phyloP scores from a whole-genome alignment of 2,329 filamentous ascomycete genomes.

The Rutstroemia sydowiana region DNA sequence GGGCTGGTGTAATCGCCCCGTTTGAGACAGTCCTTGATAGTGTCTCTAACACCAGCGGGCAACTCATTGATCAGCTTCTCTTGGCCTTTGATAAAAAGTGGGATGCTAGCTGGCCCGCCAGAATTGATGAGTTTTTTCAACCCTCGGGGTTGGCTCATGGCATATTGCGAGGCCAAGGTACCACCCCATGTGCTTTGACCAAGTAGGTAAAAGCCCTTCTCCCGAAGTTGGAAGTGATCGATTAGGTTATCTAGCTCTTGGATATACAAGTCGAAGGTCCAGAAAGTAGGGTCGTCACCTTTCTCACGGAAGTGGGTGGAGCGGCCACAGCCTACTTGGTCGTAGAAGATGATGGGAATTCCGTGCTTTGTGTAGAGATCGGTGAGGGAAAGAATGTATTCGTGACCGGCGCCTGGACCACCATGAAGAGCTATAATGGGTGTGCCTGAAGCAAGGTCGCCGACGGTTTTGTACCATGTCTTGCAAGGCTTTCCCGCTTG shows the following conservation, averaged over 20 bases:
- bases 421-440: slow-evolving; percentile 32
- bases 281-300: slow-evolving; percentile 38
- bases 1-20: slow-evolving; percentile 14
- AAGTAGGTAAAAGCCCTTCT: slow-evolving; percentile 34
- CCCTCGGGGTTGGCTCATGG: slow-evolving; percentile 31
- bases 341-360: slow-evolving; percentile 44
- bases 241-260: slow-evolving; percentile 43
- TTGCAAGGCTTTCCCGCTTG: slow-evolving; percentile 30
- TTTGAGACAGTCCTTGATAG: slow-evolving; percentile 16
- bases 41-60: slow-evolving; percentile 19
- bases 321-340: slow-evolving; percentile 44
- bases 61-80: slow-evolving; percentile 17
- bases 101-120: slow-evolving; percentile 26
- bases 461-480: slow-evolving; percentile 36
- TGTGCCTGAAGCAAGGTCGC: slow-evolving; percentile 23
- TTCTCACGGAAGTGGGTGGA: slow-evolving; percentile 42
- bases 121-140: slow-evolving; percentile 35
- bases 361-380: slow-evolving; percentile 32
- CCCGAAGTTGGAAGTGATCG: slow-evolving; percentile 33
- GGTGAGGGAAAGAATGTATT: slow-evolving; percentile 35
- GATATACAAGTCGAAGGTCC: slow-evolving; percentile 40
- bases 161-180: slow-evolving; percentile 40
- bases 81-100: slow-evolving; percentile 19
- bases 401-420: slow-evolving; percentile 39
- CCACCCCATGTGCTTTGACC: slow-evolving; percentile 49